Conservation (phyloP, 139 green algal species). For the Pleodorina starrii region DNA sequence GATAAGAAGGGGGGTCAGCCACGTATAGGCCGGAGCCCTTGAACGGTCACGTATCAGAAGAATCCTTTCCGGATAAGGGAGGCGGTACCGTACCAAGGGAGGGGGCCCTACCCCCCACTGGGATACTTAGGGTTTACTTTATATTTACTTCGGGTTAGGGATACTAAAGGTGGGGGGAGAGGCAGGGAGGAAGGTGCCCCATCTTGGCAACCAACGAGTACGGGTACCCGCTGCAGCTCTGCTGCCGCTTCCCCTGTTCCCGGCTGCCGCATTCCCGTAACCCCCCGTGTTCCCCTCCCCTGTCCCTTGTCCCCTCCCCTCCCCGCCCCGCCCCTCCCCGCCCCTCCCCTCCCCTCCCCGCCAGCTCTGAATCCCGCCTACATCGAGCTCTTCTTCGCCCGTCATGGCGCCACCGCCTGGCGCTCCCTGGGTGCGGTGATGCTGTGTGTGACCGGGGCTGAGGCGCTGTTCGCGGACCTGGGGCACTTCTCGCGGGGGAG, state of each 20-base stretch:
- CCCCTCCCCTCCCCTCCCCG: background rate
- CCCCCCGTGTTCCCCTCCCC: background rate
- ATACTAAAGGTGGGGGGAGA: too few species aligned
- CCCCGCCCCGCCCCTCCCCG: background rate
- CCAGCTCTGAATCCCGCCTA: constrained; percentile 44
- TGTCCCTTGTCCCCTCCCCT: background rate
- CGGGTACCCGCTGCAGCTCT: background rate
- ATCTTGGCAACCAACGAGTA: background rate
- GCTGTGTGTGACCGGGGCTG: constrained; percentile 75
- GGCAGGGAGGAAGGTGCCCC: too few species aligned
- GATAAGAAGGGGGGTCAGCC: too few species aligned
- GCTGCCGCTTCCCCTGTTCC: background rate
- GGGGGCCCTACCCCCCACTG: too few species aligned
- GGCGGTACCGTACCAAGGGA: too few species aligned
- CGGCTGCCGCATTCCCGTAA: background rate
- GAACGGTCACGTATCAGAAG: too few species aligned
- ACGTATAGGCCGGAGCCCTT: too few species aligned
- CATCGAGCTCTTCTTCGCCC: constrained; percentile 51
- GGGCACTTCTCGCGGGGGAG: constrained; percentile 70
- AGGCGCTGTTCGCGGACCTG: constrained; percentile 83
- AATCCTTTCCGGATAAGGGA: too few species aligned
- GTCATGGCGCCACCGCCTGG: constrained; percentile 58
- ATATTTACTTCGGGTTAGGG: too few species aligned
- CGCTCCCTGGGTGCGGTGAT: constrained; percentile 66
- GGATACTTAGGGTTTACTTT: too few species aligned